These are phyloP conservation scores for Fraxinus excelsior DNA, from an alignment of 257 asterid genomes.

Conservation along the genomic window DNA sequence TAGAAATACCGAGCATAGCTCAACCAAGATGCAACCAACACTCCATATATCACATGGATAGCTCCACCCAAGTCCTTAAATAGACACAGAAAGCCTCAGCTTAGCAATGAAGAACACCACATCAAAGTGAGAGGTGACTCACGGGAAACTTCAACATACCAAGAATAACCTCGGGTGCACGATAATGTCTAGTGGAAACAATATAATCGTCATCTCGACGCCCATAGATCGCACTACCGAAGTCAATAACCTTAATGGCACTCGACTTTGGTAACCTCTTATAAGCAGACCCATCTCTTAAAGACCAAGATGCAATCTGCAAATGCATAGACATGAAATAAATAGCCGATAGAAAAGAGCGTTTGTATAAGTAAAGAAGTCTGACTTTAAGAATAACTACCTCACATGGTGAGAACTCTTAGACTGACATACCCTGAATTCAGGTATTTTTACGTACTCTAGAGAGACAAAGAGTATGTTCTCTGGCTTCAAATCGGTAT, in stretches of 20 bases:
- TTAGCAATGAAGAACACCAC: neutral
- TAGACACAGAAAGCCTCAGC: neutral
- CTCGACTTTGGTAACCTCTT: slow-evolving; percentile 54
- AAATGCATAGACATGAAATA: neutral
- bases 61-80: slow-evolving; percentile 58
- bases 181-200: slow-evolving; percentile 54
- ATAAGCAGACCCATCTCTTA: slow-evolving; percentile 35
- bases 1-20: slow-evolving; percentile 46
- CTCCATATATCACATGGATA: slow-evolving; percentile 58
- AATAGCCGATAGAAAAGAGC: neutral
- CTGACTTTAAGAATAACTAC: neutral
- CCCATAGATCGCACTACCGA: slow-evolving; percentile 56
- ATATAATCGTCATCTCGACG: slow-evolving; percentile 52
- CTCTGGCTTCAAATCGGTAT: slow-evolving; percentile 61
- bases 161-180: slow-evolving; percentile 52
- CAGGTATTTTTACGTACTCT: slow-evolving; percentile 46
- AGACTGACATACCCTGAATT: slow-evolving; percentile 42
- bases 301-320: slow-evolving; percentile 47
- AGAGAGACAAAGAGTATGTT: slow-evolving; percentile 54
- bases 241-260: slow-evolving; percentile 55
- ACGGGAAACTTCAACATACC: slow-evolving; percentile 15
- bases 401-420: neutral
- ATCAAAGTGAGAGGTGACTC: neutral
- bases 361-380: neutral
- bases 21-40: slow-evolving; percentile 57